Conservation (phyloP, 2,329 filamentous ascomycete species). For the Exophiala mesophila region DNA sequence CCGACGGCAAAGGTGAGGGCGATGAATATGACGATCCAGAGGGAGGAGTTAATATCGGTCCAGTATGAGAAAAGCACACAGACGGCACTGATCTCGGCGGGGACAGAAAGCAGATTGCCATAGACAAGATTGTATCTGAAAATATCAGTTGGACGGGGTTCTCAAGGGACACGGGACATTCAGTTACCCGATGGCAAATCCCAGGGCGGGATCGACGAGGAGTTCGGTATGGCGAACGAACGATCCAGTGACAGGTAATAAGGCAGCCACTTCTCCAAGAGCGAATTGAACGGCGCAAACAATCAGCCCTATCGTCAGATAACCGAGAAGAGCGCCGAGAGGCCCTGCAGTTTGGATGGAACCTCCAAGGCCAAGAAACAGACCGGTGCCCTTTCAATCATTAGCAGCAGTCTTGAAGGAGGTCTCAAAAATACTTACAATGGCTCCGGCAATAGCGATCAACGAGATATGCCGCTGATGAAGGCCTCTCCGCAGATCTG, state of each 20-base stretch:
- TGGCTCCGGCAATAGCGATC: constrained; percentile 44
- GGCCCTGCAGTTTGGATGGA: constrained; percentile 49
- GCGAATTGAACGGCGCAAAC: constrained; percentile 49
- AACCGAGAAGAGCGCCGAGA: constrained; percentile 48
- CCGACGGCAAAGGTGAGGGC: constrained; percentile 33
- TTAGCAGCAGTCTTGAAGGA: background rate
- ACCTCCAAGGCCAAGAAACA: constrained; percentile 50
- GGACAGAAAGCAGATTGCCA: constrained; percentile 51
- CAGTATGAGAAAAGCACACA: constrained; percentile 61
- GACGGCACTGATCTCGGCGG: constrained; percentile 58
- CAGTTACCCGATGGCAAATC: constrained; percentile 43
- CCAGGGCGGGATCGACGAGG: constrained; percentile 48
- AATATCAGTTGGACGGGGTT: constrained; percentile 3
- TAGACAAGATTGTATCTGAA: constrained; percentile 36
- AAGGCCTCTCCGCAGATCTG: constrained; percentile 42
- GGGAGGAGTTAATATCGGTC: constrained; percentile 49
- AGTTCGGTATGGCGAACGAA: constrained; percentile 49
- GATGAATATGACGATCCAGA: constrained; percentile 40
- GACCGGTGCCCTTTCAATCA: constrained; percentile 37
- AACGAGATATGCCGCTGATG: constrained; percentile 43
- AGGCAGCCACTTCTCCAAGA: constrained; percentile 48
- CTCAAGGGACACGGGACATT: constrained; percentile 33
- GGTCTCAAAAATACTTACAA: constrained; percentile 27
- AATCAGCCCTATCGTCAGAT: constrained; percentile 45
- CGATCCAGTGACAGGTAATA: constrained; percentile 48